These are phyloP conservation scores for Ilex paraguariensis DNA, from an alignment of 305 asterid species.

Conservation along the genomic window DNA sequence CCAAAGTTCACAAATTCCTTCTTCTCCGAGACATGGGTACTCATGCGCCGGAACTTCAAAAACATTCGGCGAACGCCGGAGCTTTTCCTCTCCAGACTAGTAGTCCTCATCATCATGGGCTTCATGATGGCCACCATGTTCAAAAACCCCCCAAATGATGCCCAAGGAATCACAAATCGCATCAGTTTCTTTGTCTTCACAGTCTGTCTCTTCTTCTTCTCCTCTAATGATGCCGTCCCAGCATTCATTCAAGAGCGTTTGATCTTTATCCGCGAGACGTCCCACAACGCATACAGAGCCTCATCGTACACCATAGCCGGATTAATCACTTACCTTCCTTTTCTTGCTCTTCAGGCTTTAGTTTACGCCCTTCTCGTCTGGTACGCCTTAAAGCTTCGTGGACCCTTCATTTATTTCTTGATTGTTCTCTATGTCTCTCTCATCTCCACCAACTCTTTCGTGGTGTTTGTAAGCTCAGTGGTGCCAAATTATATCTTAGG, in stretches of 20 bases:
- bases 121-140: slow-evolving; percentile 93
- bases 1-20: slow-evolving; percentile 67
- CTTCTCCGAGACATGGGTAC: slow-evolving; percentile 65
- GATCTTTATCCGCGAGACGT: slow-evolving; percentile 72
- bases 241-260: slow-evolving; percentile 86
- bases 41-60: slow-evolving; percentile 68
- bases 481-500: slow-evolving; percentile 85
- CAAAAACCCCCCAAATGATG: slow-evolving; percentile 34
- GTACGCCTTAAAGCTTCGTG: slow-evolving; percentile 53
- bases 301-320: slow-evolving; percentile 85
- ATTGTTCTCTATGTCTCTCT: slow-evolving; percentile 61
- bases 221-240: slow-evolving; percentile 85
- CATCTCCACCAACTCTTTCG: slow-evolving; percentile 74
- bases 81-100: slow-evolving; percentile 72
- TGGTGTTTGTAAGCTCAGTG: slow-evolving; percentile 74
- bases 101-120: slow-evolving; percentile 72
- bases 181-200: slow-evolving; percentile 82
- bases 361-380: slow-evolving; percentile 58
- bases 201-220: slow-evolving; percentile 75
- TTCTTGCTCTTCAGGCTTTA: slow-evolving; percentile 59
- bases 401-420: slow-evolving; percentile 56
- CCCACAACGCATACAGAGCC: slow-evolving; percentile 82
- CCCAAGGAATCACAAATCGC: slow-evolving; percentile 67
- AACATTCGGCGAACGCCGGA: slow-evolving; percentile 80
- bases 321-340: slow-evolving; percentile 63